phyloP scores from a whole-genome alignment of 306 rosid genomes.

The Canavalia gladiata region DNA sequence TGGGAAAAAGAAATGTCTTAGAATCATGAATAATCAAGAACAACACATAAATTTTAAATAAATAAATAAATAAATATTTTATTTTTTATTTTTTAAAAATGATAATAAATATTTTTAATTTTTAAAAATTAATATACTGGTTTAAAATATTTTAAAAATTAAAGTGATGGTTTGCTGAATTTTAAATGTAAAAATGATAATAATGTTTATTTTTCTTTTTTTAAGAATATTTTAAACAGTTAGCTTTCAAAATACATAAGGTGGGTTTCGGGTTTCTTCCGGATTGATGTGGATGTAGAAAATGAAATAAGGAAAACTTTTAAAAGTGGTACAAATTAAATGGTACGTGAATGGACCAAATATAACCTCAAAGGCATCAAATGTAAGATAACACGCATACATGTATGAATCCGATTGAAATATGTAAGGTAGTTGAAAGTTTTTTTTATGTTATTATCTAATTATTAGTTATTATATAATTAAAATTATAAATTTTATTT shows the following conservation, averaged over 20 bases:
- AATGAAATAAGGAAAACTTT: slow-evolving; percentile 17
- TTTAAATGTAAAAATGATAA: not conserved
- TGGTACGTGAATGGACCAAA: not conserved
- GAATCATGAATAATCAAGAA: not conserved
- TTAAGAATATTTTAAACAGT: not conserved
- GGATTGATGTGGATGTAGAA: not conserved
- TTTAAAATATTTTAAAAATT: too few species aligned
- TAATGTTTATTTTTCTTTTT: too few species aligned
- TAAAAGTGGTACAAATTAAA: not conserved
- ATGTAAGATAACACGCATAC: not conserved
- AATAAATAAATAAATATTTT: too few species aligned
- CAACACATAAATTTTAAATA: not conserved
- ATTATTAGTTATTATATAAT: too few species aligned
- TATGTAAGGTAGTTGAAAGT: too few species aligned
- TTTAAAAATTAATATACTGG: too few species aligned
- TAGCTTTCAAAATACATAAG: not conserved
- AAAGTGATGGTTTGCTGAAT: not conserved
- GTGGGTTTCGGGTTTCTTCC: not conserved
- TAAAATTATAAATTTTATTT: too few species aligned
- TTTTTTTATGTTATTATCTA: too few species aligned
- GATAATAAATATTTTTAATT: too few species aligned
- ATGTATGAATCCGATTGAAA: too few species aligned
- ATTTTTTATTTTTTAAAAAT: too few species aligned
- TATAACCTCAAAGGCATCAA: not conserved
- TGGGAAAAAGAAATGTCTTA: not conserved